These are phyloP conservation scores for Cercophora samala DNA, from an alignment of 495 filamentous ascomycete genomes.

Conservation along the genomic window DNA sequence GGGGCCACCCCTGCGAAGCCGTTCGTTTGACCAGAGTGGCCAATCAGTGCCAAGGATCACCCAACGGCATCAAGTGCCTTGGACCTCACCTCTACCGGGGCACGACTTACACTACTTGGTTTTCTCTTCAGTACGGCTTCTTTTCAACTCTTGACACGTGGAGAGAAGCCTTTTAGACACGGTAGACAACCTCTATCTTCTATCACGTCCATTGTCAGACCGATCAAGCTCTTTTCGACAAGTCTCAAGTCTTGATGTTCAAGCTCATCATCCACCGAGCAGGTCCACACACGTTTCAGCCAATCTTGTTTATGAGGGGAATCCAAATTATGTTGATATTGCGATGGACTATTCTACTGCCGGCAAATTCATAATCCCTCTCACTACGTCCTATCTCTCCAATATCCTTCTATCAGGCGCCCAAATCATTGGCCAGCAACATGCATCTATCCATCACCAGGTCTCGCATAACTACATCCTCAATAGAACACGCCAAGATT, in stretches of 20 bases:
- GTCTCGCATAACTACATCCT: not conserved
- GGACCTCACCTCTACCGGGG: not conserved
- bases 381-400: not conserved
- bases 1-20: conserved; percentile 2
- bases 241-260: not conserved
- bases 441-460: not conserved
- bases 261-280: not conserved
- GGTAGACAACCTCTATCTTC: not conserved
- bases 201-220: not conserved
- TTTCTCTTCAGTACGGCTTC: not conserved
- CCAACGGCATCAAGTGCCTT: not conserved
- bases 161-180: not conserved
- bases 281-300: not conserved
- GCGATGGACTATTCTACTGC: not conserved
- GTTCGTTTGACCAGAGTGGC: conserved; percentile 15
- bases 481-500: not conserved
- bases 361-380: not conserved
- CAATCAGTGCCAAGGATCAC: conserved; percentile 14
- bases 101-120: no score
- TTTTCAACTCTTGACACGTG: no score
- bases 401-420: not conserved
- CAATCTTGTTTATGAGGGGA: not conserved
- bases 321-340: not conserved
- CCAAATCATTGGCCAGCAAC: not conserved
- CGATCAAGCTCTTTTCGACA: not conserved